These are phyloP conservation scores for Paratinospora sagittata DNA, from an alignment of 164 flowering plant genomes.

Conservation along the genomic window DNA sequence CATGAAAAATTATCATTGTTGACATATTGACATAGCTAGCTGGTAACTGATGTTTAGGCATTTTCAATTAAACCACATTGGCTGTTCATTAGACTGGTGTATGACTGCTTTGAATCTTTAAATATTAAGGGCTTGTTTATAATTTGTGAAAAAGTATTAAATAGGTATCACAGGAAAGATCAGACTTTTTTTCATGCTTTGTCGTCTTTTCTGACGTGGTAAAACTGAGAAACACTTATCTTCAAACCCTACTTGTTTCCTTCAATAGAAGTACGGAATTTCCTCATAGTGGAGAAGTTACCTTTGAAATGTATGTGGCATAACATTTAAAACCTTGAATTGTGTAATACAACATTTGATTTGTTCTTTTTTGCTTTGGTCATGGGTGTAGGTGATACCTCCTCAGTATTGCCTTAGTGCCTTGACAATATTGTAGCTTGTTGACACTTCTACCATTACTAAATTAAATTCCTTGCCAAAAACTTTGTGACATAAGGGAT, in stretches of 20 bases:
- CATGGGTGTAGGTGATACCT: neutral
- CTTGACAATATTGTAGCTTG: neutral
- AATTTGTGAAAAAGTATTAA: neutral
- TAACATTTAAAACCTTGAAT: neutral
- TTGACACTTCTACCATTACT: neutral
- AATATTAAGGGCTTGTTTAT: neutral
- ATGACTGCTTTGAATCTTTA: neutral
- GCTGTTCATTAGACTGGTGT: neutral
- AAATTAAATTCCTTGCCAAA: neutral
- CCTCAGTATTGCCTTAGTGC: neutral
- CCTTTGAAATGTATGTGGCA: neutral
- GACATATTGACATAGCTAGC: neutral
- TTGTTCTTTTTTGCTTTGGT: neutral
- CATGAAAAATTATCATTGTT: neutral
- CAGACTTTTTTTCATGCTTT: neutral
- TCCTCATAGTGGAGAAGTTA: no score
- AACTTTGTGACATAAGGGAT: neutral
- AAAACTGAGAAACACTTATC: no score
- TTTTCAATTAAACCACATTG: no score
- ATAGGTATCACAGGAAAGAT: neutral
- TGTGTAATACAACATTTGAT: neutral
- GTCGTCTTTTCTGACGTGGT: neutral
- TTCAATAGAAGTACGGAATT: no score
- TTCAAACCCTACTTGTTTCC: no score
- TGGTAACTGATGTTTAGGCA: no score